A percentile compares a stretch with the other conserved stretches of the same genome.
These are phyloP conservation scores for Podospora fimiseda DNA, from an alignment of 495 filamentous ascomycete genomes.

Conservation along the genomic window DNA sequence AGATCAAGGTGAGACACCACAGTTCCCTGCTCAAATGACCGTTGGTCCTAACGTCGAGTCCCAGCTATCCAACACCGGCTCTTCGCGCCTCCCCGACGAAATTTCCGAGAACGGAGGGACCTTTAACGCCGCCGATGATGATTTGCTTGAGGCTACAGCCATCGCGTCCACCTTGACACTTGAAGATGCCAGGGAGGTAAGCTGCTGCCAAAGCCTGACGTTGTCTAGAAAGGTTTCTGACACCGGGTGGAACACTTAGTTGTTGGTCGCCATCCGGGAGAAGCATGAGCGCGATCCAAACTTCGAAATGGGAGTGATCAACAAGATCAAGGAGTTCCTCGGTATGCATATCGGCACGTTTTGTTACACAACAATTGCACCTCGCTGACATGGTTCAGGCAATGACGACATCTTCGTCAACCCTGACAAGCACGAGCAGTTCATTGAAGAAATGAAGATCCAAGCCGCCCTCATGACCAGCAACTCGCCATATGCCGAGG, in stretches of 20 bases:
- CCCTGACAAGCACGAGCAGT: constrained; percentile 30
- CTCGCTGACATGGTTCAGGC: constrained; percentile 15
- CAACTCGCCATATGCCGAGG: constrained; percentile 44
- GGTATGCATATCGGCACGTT: too few species aligned
- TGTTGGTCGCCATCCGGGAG: constrained; percentile 19
- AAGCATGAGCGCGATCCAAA: constrained; percentile 32
- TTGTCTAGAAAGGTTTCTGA: not conserved
- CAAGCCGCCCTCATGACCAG: constrained; percentile 37
- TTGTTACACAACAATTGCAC: too few species aligned
- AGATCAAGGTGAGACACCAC: constrained; percentile 7
- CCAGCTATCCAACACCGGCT: not conserved
- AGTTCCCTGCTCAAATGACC: not conserved
- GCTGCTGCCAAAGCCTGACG: not conserved
- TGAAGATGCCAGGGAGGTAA: constrained; percentile 23
- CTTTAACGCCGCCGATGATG: constrained; percentile 27
- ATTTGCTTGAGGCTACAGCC: constrained; percentile 29
- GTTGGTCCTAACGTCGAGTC: not conserved
- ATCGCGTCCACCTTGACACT: constrained; percentile 27
- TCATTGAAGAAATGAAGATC: constrained; percentile 40
- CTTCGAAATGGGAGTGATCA: constrained; percentile 29
- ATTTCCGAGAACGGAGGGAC: constrained; percentile 1
- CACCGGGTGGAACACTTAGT: not conserved
- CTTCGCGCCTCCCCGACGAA: not conserved
- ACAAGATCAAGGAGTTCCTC: constrained; percentile 25
- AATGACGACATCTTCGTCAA: constrained; percentile 31